Evolutionary conservation across 371 early-diverging fungal species (phyloP).

Genomic region (Rhizopus delemar): DNA sequence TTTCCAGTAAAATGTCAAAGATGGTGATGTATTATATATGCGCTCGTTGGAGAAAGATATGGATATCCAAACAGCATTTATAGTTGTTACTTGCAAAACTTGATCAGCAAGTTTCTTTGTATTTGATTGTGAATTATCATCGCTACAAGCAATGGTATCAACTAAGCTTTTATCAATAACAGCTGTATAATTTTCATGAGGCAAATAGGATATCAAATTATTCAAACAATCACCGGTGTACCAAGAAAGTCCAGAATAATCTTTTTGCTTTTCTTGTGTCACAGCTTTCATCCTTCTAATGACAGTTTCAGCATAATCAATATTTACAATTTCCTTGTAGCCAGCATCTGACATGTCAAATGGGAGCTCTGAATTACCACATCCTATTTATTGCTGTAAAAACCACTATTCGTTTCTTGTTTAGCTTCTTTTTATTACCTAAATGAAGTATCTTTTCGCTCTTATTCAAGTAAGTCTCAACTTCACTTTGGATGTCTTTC

Average conservation of each 20-base stretch:
- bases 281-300: constrained; percentile 39
- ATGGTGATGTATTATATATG: constrained; percentile 12
- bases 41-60: constrained; percentile 37
- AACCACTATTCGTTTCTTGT: not conserved
- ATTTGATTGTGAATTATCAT: constrained; percentile 30
- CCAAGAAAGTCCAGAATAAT: constrained; percentile 29
- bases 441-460: constrained; percentile 34
- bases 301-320: constrained; percentile 52
- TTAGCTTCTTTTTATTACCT: constrained; percentile 13
- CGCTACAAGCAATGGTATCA: constrained; percentile 50
- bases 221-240: constrained; percentile 31
- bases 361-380: constrained; percentile 57
- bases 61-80: constrained; percentile 32
- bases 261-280: constrained; percentile 12
- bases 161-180: constrained; percentile 46
- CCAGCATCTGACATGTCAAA: constrained; percentile 46
- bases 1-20: constrained; percentile 19
- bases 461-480: constrained; percentile 24
- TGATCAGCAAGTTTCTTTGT: constrained; percentile 23
- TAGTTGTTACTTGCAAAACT: constrained; percentile 21
- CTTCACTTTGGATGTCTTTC: constrained; percentile 18
- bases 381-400: constrained; percentile 30
- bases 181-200: constrained; percentile 19
- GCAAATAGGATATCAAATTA: constrained; percentile 9
- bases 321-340: constrained; percentile 33